Conservation (phyloP, 1,284 basidiomycete species). For the Ustilago sp. region DNA sequence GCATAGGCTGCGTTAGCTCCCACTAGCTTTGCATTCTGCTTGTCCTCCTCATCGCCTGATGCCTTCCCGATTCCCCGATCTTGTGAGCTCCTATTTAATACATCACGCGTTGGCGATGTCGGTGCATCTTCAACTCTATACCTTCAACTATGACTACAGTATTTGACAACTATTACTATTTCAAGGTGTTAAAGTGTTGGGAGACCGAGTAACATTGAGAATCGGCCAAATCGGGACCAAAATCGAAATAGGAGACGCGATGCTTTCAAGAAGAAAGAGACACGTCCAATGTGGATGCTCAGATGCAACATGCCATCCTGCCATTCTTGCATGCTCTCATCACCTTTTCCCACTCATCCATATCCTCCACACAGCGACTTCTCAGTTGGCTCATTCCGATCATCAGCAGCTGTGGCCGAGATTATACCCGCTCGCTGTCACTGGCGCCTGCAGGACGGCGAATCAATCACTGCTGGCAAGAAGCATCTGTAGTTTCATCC, state of each 20-base stretch:
- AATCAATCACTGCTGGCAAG: background rate
- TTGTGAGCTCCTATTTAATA: no score
- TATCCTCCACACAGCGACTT: background rate
- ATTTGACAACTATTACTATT: no score
- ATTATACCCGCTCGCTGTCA: background rate
- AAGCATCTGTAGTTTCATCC: background rate
- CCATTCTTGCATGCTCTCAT: background rate
- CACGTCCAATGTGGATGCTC: conserved; percentile 11
- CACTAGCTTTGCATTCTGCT: no score
- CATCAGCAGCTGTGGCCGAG: background rate
- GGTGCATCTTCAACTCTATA: no score
- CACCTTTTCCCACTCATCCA: background rate
- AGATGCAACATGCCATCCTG: background rate
- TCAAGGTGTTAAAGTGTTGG: no score
- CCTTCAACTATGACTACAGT: no score
- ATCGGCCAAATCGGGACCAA: conserved; percentile 8
- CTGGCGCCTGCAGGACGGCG: background rate
- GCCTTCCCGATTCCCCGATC: no score
- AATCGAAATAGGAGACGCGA: conserved; percentile 3
- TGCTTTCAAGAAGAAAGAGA: conserved; percentile 5
- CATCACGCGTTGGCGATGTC: no score
- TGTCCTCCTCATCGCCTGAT: no score
- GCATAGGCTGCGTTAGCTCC: no score
- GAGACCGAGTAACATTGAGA: background rate
- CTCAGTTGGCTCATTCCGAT: background rate